A percentile compares a stretch with the other conserved stretches of the same genome.
Evolutionary conservation across 768 basidiomycete species (phyloP).

Genomic region (Heimioporus sp.): DNA sequence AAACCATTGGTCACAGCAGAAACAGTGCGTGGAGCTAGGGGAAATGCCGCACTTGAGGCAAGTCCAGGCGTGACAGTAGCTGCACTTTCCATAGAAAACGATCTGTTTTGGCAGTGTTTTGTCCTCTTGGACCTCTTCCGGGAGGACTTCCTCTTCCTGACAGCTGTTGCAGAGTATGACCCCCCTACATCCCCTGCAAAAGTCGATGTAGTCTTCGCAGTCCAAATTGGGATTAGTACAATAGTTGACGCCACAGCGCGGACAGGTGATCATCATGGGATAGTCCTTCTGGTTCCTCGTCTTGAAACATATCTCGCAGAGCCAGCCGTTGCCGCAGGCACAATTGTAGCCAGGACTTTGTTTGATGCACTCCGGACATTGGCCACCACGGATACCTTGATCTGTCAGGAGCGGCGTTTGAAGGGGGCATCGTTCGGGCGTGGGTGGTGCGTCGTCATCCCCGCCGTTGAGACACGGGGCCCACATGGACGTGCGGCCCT

Average conservation of each 20-base stretch:
- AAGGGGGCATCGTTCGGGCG: constrained; percentile 6
- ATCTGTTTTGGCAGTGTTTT: neutral
- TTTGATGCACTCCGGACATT: constrained; percentile 9
- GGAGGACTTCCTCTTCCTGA: constrained; percentile 11
- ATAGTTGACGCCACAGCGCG: constrained; percentile 11
- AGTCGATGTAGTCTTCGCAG: neutral
- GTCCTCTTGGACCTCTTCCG: neutral
- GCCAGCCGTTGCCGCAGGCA: neutral
- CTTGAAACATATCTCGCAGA: constrained; percentile 6
- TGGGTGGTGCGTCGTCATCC: neutral
- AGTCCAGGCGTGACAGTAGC: neutral
- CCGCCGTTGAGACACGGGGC: neutral
- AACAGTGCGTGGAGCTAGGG: neutral
- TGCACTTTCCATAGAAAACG: neutral
- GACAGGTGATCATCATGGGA: constrained; percentile 9
- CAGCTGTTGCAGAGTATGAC: constrained; percentile 4
- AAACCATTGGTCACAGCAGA: neutral
- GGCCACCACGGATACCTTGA: neutral
- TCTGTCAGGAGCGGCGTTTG: neutral
- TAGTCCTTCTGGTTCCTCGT: neutral
- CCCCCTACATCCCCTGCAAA: constrained; percentile 10
- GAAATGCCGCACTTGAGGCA: constrained; percentile 5
- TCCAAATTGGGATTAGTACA: neutral
- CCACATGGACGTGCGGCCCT: neutral
- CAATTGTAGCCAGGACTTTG: neutral